A percentile compares a stretch with the other conserved stretches of the same genome.
Conservation (phyloP, 2,329 filamentous ascomycete species). For the Cladosporium sp. region DNA sequence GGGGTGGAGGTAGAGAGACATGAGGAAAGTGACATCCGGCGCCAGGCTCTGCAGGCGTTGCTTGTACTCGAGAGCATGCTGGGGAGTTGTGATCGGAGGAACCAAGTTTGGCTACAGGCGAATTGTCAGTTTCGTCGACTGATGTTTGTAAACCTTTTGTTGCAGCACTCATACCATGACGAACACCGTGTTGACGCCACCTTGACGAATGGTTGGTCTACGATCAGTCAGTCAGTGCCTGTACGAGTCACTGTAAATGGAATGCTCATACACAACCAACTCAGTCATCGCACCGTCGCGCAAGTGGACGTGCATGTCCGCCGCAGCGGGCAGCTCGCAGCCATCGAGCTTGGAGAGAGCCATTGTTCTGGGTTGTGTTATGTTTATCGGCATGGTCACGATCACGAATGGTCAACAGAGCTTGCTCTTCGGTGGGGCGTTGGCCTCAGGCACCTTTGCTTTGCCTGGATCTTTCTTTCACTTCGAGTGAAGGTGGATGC, state of each 20-base stretch:
- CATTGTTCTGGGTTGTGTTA: slow-evolving; percentile 9
- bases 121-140: not conserved
- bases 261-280: slow-evolving; percentile 40
- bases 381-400: slow-evolving; percentile 7
- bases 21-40: slow-evolving; percentile 52
- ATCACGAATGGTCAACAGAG: slow-evolving; percentile 6
- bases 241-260: not conserved
- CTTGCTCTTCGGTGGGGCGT: slow-evolving; percentile 1
- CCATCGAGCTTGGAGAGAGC: slow-evolving; percentile 44
- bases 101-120: slow-evolving; percentile 49
- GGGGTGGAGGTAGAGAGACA: slow-evolving; percentile 54
- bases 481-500: not conserved
- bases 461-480: not conserved
- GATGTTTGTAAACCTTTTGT: not conserved
- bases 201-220: slow-evolving; percentile 51
- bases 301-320: slow-evolving; percentile 54
- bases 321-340: slow-evolving; percentile 49
- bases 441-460: slow-evolving; percentile 5
- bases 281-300: slow-evolving; percentile 55
- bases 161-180: slow-evolving; percentile 48
- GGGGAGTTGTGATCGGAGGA: slow-evolving; percentile 51
- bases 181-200: slow-evolving; percentile 55
- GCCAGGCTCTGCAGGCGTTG: slow-evolving; percentile 46
- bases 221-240: slow-evolving; percentile 10
- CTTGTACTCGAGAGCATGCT: slow-evolving; percentile 49